A percentile compares a stretch with the other conserved stretches of the same genome.
phyloP scores from a whole-genome alignment of 1,284 basidiomycete genomes.

The Melampsora abietis-canadensis region DNA sequence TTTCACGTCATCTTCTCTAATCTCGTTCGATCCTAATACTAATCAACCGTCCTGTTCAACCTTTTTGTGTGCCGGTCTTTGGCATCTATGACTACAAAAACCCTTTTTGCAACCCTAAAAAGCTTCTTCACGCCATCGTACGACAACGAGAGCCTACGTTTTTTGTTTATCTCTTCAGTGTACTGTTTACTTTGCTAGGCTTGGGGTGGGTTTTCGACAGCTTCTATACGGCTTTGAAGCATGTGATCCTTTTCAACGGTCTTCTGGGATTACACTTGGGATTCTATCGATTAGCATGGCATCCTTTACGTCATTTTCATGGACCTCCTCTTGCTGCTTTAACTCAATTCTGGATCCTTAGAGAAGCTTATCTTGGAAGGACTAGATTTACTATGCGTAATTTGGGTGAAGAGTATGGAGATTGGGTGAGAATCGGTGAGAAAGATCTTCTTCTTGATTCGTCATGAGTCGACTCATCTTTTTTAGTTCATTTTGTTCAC shows the following conservation, averaged over 20 bases:
- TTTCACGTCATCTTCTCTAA: no score
- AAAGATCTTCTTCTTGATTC: background rate
- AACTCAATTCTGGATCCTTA: constrained; percentile 32
- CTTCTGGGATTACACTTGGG: constrained; percentile 16
- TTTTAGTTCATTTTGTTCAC: background rate
- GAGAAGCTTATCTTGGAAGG: constrained; percentile 28
- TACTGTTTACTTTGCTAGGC: no score
- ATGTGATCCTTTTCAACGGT: constrained; percentile 7
- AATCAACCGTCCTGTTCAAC: no score
- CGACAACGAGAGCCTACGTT: no score
- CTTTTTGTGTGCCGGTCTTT: no score
- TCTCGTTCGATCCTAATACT: no score
- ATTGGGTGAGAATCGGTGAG: constrained; percentile 38
- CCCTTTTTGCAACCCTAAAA: no score
- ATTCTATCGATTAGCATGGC: constrained; percentile 30
- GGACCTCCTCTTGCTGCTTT: constrained; percentile 26
- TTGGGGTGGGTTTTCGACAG: no score
- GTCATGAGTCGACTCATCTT: background rate
- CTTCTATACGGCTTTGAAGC: no score
- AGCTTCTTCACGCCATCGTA: no score
- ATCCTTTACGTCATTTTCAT: constrained; percentile 16
- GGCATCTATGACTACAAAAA: no score
- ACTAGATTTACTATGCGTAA: constrained; percentile 23
- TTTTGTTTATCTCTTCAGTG: no score
- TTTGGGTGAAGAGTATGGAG: constrained; percentile 30